Percentiles rank a stretch among this genome's conserved stretches.
phyloP scores from a whole-genome alignment of 768 basidiomycete species.

The Boletus speciosus region DNA sequence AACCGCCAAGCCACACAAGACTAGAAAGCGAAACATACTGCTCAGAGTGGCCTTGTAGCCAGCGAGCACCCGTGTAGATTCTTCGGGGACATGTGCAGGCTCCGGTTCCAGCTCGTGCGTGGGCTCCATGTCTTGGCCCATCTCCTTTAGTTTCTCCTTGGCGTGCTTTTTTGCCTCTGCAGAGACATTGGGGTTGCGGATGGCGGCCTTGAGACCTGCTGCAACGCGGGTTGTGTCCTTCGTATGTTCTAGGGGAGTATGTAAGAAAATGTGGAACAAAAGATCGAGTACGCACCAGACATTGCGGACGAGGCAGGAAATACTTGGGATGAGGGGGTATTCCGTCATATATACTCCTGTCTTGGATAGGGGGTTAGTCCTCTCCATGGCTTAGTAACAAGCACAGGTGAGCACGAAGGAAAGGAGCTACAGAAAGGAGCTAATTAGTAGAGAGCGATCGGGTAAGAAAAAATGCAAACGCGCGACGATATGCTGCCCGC shows the following conservation, averaged over 20 bases:
- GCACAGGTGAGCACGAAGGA: no score
- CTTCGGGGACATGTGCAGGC: background rate
- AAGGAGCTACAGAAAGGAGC: no score
- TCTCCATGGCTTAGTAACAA: no score
- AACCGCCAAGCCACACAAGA: background rate
- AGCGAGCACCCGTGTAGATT: conserved; percentile 30
- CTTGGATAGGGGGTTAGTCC: conserved; percentile 10
- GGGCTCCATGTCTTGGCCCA: conserved; percentile 27
- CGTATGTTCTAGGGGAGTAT: conserved; percentile 17
- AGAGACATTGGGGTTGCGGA: conserved; percentile 57
- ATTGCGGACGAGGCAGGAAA: conserved; percentile 4
- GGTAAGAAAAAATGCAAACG: no score
- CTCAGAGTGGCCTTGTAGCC: conserved; percentile 51
- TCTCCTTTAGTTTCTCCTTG: conserved; percentile 39
- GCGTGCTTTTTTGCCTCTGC: conserved; percentile 52
- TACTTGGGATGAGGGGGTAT: no score
- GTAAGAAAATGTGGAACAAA: background rate
- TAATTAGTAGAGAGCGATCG: no score
- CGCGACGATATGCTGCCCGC: no score
- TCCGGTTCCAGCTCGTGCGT: background rate
- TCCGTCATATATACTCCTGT: background rate
- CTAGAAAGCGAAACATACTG: conserved; percentile 26
- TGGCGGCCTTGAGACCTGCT: conserved; percentile 56
- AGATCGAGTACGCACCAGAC: conserved; percentile 4
- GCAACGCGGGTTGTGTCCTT: conserved; percentile 48